Conservation (phyloP, 306 rosid genomes). For the Vigna mungo region DNA sequence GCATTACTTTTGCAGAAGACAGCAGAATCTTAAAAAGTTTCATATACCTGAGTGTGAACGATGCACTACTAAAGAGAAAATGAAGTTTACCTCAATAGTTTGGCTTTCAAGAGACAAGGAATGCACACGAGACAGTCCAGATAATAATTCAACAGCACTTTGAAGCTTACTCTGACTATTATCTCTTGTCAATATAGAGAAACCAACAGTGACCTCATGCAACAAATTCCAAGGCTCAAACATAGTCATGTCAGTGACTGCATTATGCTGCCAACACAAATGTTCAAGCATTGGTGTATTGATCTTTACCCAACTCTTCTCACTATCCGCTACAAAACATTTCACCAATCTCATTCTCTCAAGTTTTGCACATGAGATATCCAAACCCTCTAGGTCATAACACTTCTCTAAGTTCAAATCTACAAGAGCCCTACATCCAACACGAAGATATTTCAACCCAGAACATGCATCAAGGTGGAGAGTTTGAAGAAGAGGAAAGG, state of each 20-base stretch:
- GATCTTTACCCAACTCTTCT: slow-evolving; percentile 62
- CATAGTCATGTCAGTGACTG: slow-evolving; percentile 47
- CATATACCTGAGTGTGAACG: neutral
- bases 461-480: slow-evolving; percentile 59
- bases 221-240: slow-evolving; percentile 52
- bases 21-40: neutral
- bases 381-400: slow-evolving; percentile 60
- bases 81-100: slow-evolving; percentile 66
- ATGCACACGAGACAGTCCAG: slow-evolving; percentile 59
- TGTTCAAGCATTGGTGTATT: slow-evolving; percentile 54
- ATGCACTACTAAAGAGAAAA: neutral
- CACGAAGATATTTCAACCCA: slow-evolving; percentile 57
- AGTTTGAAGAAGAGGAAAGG: slow-evolving; percentile 65
- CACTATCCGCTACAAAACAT: slow-evolving; percentile 61
- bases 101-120: slow-evolving; percentile 58
- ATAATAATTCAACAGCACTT: slow-evolving; percentile 59
- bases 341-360: slow-evolving; percentile 47
- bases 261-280: slow-evolving; percentile 65
- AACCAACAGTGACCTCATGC: slow-evolving; percentile 61
- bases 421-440: slow-evolving; percentile 58
- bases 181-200: slow-evolving; percentile 49
- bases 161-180: slow-evolving; percentile 53
- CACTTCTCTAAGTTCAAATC: slow-evolving; percentile 65
- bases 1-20: neutral
- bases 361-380: slow-evolving; percentile 55